Evolutionary conservation across 2,329 filamentous ascomycete species (phyloP), one percentile per base, ranked within the genome.

Genomic region (Coniosporium tulheliwenetii): DNA sequence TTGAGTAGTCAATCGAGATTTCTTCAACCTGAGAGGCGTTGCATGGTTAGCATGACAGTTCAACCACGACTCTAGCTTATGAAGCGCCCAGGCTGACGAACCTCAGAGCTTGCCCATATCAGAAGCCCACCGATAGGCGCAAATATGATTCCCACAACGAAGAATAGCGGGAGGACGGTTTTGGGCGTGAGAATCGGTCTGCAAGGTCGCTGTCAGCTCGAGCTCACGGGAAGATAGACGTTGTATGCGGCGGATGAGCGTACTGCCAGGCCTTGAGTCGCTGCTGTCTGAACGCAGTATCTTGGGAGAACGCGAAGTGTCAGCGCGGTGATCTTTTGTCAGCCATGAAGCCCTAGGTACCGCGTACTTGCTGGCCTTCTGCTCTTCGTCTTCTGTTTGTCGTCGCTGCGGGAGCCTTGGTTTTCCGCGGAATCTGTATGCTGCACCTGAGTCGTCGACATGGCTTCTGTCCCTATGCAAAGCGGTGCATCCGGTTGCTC

Each of bases 181-280:
- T 94, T 94, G 2, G 89, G 89, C 3, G 89, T 96, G 39, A 95
- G 70, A 56, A 96, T 95, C 32, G 89, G 89, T 65, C 85, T 91
- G 55, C 42, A 47, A 48, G 39, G 48, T 50, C 40, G 49, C 46
- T 50, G 60, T 70, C 54, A 70, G 66, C 50, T 46, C n/a, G 12
- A 34, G 42, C 15, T 13, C 12, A 14, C 29, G 13, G 10, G 36
- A 5, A 15, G 10, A 37, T 19, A 15, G n/a, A 16, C 12, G 36
- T 35, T 35, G 12, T n/a, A 35, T n/a, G 5, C n/a, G 36, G 36
- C 7, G 35, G n/a, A 38, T 39, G 31, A 30, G 75, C 85, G 64
- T 70, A 93, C 81, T 98, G 91, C 91, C 91, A 98, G 67, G 91
- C 91, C 66, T 96, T 95, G 62, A 98, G 66, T 58, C 91, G 79